Conservation (phyloP, 2,329 filamentous ascomycete species). For the Ceratocystiopsis brevicomis region DNA sequence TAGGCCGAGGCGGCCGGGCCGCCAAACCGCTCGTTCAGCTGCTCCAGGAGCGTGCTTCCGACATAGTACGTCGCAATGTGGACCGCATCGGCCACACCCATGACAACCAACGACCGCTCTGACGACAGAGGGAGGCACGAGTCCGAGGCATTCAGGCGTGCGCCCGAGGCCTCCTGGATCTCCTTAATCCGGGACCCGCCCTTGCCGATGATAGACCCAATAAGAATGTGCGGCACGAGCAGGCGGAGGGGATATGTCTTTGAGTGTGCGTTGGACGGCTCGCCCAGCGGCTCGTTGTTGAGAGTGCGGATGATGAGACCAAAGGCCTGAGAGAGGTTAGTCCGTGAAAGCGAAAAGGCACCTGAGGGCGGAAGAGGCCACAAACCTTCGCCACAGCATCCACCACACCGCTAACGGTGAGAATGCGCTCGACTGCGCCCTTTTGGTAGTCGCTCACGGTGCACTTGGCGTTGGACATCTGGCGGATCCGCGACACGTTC, state of each 20-base stretch:
- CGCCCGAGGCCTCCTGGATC: slow-evolving; percentile 94
- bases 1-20: slow-evolving; percentile 95
- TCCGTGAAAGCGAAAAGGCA: neutral
- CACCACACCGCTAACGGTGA: slow-evolving; percentile 90
- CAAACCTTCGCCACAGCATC: slow-evolving; percentile 89
- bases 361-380: slow-evolving; percentile 5
- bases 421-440: slow-evolving; percentile 88
- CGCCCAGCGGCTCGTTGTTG: slow-evolving; percentile 85
- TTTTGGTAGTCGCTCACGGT: slow-evolving; percentile 97
- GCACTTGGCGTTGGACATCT: slow-evolving; percentile 90
- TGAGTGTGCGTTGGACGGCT: slow-evolving; percentile 76
- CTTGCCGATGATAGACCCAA: slow-evolving; percentile 97
- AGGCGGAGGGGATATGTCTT: slow-evolving; percentile 95
- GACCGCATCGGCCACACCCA: slow-evolving; percentile 93
- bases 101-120: slow-evolving; percentile 91
- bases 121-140: slow-evolving; percentile 85
- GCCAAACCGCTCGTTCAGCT: slow-evolving; percentile 90
- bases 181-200: slow-evolving; percentile 89
- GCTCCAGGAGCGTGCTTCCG: slow-evolving; percentile 90
- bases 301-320: slow-evolving; percentile 94
- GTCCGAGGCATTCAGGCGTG: slow-evolving; percentile 89
- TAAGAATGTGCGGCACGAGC: slow-evolving; percentile 88
- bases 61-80: slow-evolving; percentile 99
- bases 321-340: slow-evolving; percentile 46
- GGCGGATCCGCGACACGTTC: slow-evolving; percentile 93